Percentiles rank a stretch among this genome's conserved stretches.
Conservation (phyloP, 1,139 yeast species). For the Lodderomyces jiufengensis region DNA sequence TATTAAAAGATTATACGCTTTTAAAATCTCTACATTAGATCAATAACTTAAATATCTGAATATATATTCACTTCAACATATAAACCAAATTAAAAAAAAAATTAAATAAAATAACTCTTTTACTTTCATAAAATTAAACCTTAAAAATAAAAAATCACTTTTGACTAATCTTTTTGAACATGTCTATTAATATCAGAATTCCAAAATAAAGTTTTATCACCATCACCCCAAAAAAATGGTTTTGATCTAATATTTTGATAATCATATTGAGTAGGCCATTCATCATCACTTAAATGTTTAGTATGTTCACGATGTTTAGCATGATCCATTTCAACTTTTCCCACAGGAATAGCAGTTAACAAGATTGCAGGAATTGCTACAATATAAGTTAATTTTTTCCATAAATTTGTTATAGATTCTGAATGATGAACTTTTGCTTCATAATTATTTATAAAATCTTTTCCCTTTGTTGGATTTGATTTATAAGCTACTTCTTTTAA, state of each 20-base stretch:
- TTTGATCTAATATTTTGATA: constrained; percentile 85
- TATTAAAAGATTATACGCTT: too few species aligned
- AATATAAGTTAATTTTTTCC: constrained; percentile 81
- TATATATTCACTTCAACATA: too few species aligned
- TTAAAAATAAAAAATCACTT: too few species aligned
- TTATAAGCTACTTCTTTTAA: constrained; percentile 42
- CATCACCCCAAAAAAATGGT: constrained; percentile 97
- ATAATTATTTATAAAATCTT: constrained; percentile 37
- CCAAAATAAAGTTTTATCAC: constrained; percentile 97
- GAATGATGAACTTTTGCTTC: constrained; percentile 79
- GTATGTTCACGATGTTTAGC: constrained; percentile 86
- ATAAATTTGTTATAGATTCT: constrained; percentile 63
- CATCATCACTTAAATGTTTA: constrained; percentile 75
- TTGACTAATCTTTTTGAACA: too few species aligned
- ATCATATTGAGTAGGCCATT: constrained; percentile 88
- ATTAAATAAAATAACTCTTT: too few species aligned
- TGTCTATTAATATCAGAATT: constrained; percentile 88
- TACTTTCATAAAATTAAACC: too few species aligned
- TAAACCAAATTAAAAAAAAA: too few species aligned
- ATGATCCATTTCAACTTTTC: constrained; percentile 78
- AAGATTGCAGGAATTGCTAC: constrained; percentile 81
- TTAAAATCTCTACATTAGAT: too few species aligned
- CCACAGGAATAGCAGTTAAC: constrained; percentile 75
- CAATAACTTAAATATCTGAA: too few species aligned
- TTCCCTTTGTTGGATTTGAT: constrained; percentile 39